Conservation (phyloP, 2,329 filamentous ascomycete genomes). For the Pyricularia pennisetigena region DNA sequence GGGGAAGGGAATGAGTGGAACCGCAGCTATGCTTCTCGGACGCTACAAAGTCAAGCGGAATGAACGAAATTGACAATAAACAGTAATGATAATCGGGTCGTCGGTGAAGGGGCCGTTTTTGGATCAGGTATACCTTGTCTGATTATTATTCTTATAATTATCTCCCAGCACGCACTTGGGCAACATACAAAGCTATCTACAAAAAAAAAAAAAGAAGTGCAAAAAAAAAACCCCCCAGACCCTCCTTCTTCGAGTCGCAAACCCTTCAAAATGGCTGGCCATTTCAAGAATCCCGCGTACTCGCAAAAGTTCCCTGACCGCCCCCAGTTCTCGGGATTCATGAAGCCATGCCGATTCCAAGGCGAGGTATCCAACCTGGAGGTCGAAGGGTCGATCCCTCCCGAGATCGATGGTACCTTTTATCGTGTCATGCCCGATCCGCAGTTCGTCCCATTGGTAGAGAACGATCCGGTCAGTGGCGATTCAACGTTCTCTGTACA, state of each 20-base stretch:
- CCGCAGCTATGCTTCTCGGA: background rate
- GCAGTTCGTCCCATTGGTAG: slow-evolving; percentile 19
- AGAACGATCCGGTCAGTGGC: slow-evolving; percentile 20
- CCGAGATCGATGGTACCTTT: slow-evolving; percentile 21
- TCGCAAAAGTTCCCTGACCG: background rate
- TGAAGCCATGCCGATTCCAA: background rate
- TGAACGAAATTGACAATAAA: background rate
- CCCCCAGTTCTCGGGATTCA: background rate
- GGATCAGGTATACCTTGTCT: too few relatives aligned
- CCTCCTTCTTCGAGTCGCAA: background rate
- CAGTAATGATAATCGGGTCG: background rate
- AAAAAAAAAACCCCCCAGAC: too few relatives aligned
- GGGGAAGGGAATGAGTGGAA: background rate
- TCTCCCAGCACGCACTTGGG: too few relatives aligned
- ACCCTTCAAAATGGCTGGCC: background rate
- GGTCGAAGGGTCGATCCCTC: slow-evolving; percentile 11
- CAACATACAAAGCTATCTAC: too few relatives aligned
- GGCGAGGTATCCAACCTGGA: background rate
- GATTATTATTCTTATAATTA: too few relatives aligned
- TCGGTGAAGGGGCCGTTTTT: too few relatives aligned
- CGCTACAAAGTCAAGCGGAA: background rate
- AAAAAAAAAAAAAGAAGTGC: too few relatives aligned
- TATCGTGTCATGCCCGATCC: slow-evolving; percentile 32
- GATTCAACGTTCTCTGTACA: too few relatives aligned
- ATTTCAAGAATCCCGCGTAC: background rate